Percentiles rank a stretch among this genome's conserved stretches.
Conservation (phyloP, 148 eudicot genomes). For the Rhododendron simsii region DNA sequence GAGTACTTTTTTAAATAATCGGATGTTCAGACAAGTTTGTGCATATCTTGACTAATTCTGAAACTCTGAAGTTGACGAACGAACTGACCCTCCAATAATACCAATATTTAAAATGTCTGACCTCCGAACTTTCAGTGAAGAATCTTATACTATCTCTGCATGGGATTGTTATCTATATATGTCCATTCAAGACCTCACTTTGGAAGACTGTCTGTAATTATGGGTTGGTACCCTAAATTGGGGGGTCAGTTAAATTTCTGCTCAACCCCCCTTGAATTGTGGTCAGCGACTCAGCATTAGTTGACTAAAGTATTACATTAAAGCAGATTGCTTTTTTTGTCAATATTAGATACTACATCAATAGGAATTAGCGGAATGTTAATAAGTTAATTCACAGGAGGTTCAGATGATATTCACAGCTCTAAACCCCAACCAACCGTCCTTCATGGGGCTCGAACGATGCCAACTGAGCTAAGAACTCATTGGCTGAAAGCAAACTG, state of each 20-base stretch:
- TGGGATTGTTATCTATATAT: background rate
- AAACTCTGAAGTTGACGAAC: background rate
- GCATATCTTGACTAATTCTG: background rate
- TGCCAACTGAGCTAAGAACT: too few relatives aligned
- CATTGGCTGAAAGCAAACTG: too few relatives aligned
- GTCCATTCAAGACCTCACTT: background rate
- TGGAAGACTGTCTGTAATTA: background rate
- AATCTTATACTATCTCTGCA: background rate
- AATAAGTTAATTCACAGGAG: too few relatives aligned
- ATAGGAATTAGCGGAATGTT: fast-evolving
- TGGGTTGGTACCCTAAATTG: background rate
- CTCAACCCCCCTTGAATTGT: background rate
- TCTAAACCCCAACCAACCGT: too few relatives aligned
- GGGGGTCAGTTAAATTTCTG: background rate
- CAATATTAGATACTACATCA: too few relatives aligned
- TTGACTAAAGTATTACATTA: background rate
- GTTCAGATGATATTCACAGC: too few relatives aligned
- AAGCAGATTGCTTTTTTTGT: too few relatives aligned
- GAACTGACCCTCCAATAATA: background rate
- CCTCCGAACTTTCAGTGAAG: background rate
- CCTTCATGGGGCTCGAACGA: too few relatives aligned
- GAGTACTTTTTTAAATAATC: too few relatives aligned
- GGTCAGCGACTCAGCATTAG: background rate
- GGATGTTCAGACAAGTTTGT: fast-evolving
- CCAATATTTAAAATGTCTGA: background rate